Base-by-base conservation (phyloP, 108 stramenopile genomes). In the Seminavis robusta region DNA sequence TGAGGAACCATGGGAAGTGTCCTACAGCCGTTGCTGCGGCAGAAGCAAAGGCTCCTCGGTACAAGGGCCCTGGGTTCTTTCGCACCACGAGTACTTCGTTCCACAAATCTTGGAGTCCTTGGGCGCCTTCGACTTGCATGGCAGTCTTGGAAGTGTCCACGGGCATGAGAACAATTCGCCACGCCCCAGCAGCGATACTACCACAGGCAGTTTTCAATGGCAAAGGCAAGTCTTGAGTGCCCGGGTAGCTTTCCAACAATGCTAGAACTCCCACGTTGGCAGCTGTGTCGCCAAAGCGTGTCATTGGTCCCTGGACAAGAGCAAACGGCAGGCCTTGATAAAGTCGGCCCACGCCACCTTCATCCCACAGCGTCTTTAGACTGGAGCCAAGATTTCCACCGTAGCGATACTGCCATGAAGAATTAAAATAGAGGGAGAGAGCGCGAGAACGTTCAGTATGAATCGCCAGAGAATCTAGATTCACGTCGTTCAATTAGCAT, bases 281-380 rank as follows among this genome's bases (percentile, higher is more conserved):
- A n/a, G 97, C 97, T 5, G 97, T 97, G 58, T 97, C 97, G 0
- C 95, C 95, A 52, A 97, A 97, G 28, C 97, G 73, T 13, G 89
- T 91, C 56, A 96, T 46, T 5, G 95, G 95, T 0, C 95, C 95
- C 72, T 90, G 88, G 42, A 90, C 36, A 61, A 97, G 47, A n/a
- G 97, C 97, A 74, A 94, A 95, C 1, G 81, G 71, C 25, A 95
- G 52, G 0, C 95, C 97, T 59, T 89, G 89, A 59, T 97, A 97
- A 28, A 97, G 80, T 19, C 97, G 83, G 32, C 74, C 56, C 15
- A 96, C 74, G 0, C 97, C 97, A 9, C 97, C 97, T 49, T 97
- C 92, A 0, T 59, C 39, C 78, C 94, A 97, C 40, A 97, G 49
- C 45, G 67, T 65, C 31, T 81, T 64, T 9, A 95, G 56, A n/a